phyloP scores from a whole-genome alignment of 2,329 filamentous ascomycete species.

The Sporothrix phasma region DNA sequence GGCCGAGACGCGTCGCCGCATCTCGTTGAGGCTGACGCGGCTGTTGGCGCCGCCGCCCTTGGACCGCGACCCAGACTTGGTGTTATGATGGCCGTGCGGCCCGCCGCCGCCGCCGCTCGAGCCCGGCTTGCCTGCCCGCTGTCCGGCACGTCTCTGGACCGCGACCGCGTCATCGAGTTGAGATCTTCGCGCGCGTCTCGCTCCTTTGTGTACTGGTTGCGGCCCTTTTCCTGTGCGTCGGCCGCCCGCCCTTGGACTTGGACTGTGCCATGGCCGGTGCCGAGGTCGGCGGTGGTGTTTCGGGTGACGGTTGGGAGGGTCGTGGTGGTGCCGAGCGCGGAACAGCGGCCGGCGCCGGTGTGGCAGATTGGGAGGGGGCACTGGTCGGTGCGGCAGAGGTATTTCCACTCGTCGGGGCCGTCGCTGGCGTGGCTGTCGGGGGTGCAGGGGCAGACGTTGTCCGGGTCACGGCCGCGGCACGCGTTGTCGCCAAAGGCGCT shows the following conservation, averaged over 20 bases:
- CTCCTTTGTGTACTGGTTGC: conserved; percentile 77
- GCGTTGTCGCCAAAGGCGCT: conserved; percentile 38
- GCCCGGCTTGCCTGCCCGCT: conserved; percentile 27
- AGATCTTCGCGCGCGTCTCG: conserved; percentile 49
- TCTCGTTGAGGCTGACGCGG: conserved; percentile 77
- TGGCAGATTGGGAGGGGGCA: conserved; percentile 15
- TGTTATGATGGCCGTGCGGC: conserved; percentile 15
- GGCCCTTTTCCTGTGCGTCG: conserved; percentile 58
- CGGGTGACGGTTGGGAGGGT: conserved; percentile 36
- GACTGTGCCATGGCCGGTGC: conserved; percentile 36
- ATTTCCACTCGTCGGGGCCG: conserved; percentile 19
- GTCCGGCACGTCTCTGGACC: conserved; percentile 42
- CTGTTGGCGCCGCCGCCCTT: conserved; percentile 47
- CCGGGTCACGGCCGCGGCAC: conserved; percentile 26
- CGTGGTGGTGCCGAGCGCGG: conserved; percentile 35
- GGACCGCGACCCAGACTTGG: conserved; percentile 45
- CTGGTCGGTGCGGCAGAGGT: conserved; percentile 5
- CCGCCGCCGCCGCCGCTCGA: conserved; percentile 21
- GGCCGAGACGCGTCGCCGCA: conserved; percentile 71
- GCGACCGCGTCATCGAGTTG: conserved; percentile 43
- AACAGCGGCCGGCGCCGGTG: conserved; percentile 20
- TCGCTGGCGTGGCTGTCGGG: conserved; percentile 15
- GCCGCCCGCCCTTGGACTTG: conserved; percentile 52
- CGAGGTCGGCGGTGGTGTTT: conserved; percentile 35
- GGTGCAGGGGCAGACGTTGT: conserved; percentile 12